These are phyloP conservation scores for Epichloe uncinata DNA, from an alignment of 2,329 filamentous ascomycete species.

Conservation along the genomic window DNA sequence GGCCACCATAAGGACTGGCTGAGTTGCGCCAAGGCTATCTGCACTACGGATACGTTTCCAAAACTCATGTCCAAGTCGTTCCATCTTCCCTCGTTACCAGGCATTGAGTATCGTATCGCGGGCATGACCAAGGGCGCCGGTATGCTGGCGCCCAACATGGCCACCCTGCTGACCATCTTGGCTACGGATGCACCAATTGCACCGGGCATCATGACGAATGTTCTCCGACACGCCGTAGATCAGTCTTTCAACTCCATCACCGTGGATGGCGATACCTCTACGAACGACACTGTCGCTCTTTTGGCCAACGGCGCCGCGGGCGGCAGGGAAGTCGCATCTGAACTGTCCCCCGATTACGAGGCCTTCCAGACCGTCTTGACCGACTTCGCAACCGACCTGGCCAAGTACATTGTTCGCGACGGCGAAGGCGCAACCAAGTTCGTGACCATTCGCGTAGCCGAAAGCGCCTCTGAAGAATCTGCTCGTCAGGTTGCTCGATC, in stretches of 20 bases:
- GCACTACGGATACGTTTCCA: conserved; percentile 96
- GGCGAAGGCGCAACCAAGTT: conserved; percentile 98
- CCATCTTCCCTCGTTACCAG: conserved; percentile 65
- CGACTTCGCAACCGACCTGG: conserved; percentile 67
- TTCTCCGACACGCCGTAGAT: conserved; percentile 63
- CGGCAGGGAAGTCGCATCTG: conserved; percentile 46
- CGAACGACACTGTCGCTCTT: conserved; percentile 89
- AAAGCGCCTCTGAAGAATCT: conserved; percentile 53
- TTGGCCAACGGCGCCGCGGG: conserved; percentile 92
- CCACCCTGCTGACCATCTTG: conserved; percentile 80
- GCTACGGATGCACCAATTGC: conserved; percentile 81
- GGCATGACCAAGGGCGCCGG: conserved; percentile 97
- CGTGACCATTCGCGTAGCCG: conserved; percentile 75
- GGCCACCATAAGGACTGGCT: conserved; percentile 78
- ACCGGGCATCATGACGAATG: conserved; percentile 48
- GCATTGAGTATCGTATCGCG: conserved; percentile 66
- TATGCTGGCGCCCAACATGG: conserved; percentile 99
- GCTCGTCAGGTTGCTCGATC: conserved; percentile 72
- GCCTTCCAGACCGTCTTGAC: conserved; percentile 60
- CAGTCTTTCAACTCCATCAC: conserved; percentile 94
- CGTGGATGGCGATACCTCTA: conserved; percentile 93
- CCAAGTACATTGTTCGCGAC: conserved; percentile 87
- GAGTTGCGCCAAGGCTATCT: conserved; percentile 75
- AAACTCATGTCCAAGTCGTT: conserved; percentile 84
- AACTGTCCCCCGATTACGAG: conserved; percentile 47